Conservation (phyloP, 2,329 filamentous ascomycete genomes). For the Cyclaneusma minus region DNA sequence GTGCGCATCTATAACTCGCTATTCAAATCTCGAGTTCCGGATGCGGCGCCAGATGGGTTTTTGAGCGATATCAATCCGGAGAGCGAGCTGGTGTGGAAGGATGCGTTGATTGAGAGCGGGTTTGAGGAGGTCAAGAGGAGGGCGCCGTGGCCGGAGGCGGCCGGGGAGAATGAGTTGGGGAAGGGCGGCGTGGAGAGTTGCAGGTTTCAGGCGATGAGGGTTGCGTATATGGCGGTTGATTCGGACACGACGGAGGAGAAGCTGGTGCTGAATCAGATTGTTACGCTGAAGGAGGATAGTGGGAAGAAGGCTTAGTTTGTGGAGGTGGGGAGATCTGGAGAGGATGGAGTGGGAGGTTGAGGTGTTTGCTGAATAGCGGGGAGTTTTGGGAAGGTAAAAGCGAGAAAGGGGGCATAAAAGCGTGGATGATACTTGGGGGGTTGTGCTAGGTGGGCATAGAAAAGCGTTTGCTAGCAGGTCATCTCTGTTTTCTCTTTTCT, state of each 20-base stretch:
- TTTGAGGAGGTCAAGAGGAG: conserved; percentile 59
- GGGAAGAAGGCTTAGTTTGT: conserved; percentile 36
- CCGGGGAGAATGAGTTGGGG: conserved; percentile 46
- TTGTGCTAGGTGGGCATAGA: too few relatives aligned
- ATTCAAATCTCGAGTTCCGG: conserved; percentile 77
- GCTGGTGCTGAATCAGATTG: conserved; percentile 79
- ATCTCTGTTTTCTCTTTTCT: too few relatives aligned
- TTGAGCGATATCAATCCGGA: conserved; percentile 72
- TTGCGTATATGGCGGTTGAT: conserved; percentile 67
- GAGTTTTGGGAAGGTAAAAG: too few relatives aligned
- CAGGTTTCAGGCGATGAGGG: conserved; percentile 80
- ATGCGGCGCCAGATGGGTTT: conserved; percentile 63
- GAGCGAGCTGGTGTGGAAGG: conserved; percentile 62
- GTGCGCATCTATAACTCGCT: conserved; percentile 67
- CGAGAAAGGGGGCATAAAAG: too few relatives aligned
- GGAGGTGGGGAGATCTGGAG: too few relatives aligned
- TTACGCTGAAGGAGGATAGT: conserved; percentile 79
- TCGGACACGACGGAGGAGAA: conserved; percentile 65
- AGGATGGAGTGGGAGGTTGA: too few relatives aligned
- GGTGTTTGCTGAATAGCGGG: too few relatives aligned
- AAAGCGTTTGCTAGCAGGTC: too few relatives aligned
- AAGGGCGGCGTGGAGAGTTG: conserved; percentile 57
- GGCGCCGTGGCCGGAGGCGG: conserved; percentile 68
- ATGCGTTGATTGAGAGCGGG: conserved; percentile 70
- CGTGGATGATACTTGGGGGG: too few relatives aligned